Base-by-base conservation (phyloP, 208 protist species). In the Leishmania tarentolae region DNA sequence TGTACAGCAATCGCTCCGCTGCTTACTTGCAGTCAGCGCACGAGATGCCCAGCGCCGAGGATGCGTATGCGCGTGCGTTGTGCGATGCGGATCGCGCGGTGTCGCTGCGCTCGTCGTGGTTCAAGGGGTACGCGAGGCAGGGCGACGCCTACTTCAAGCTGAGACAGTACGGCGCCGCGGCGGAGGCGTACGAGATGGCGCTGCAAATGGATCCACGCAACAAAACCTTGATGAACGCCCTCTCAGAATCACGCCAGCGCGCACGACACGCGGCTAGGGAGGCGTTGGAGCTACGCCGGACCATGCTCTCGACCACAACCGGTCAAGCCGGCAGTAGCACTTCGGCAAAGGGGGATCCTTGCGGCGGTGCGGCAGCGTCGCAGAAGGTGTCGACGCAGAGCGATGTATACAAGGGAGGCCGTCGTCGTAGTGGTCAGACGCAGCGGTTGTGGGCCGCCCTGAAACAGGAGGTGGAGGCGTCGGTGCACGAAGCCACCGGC, bases 1-100 rank as follows among this genome's bases (percentile, higher is more conserved):
- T 99, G 46, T 93, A 97, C 91, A 98, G 93, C 81, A 99, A 99
- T 87, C 92, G 98, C 61, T 98, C 95, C n/a, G 97, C 98, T n/a
- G 89, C 92, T 31, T 97, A 95, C 83, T 77, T 95, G 52, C 88
- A 95, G 72, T 85, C 92, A 5, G 85, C 87, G 8, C 91, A 96
- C 52, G 78, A 96, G 61, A 82, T 90, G 87, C 37, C 81, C 35
- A 83, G 37, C 24, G 77, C 83, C 7, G 71, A 87, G 65, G 87
- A 90, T 31, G 87, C 90, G 47, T 94, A 92, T 79, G 88, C 88
- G 47, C 87, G 82, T 65, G 97, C 98, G 24, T 87, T 99, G 31
- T 81, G 90, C 47, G 98, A 99, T 78, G 98, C 97, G 6, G 92
- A 98, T 50, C 88, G 94, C 68, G 85, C 90, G 11, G 89, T 99